Conservation (phyloP, 2,329 filamentous ascomycete genomes). For the Neopestalotiopsis sp. region DNA sequence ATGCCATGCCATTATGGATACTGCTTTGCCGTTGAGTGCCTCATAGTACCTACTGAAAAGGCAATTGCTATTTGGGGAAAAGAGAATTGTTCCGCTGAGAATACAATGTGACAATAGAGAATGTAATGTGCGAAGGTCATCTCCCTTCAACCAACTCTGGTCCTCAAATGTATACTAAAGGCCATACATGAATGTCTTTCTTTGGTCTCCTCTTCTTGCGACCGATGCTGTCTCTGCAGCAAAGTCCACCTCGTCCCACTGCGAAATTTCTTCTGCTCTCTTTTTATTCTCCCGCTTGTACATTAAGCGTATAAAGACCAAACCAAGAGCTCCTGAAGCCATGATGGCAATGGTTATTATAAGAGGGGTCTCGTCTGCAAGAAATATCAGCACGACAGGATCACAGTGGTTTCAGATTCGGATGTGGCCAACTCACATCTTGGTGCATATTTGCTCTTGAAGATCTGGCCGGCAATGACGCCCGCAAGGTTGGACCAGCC, state of each 20-base stretch:
- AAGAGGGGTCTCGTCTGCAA: background rate
- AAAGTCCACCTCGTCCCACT: background rate
- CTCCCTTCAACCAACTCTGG: too few relatives aligned
- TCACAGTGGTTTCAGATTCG: background rate
- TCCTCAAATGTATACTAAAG: background rate
- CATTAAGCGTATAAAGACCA: background rate
- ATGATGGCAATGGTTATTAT: conserved; percentile 7
- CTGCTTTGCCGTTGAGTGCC: too few relatives aligned
- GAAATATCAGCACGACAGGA: background rate
- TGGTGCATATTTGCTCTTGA: conserved; percentile 28
- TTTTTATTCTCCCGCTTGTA: conserved; percentile 5
- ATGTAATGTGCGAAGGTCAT: too few relatives aligned
- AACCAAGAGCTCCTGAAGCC: background rate
- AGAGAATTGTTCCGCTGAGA: background rate
- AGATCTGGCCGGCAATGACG: conserved; percentile 30
- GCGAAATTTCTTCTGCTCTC: background rate
- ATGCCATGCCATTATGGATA: too few relatives aligned
- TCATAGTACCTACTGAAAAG: too few relatives aligned
- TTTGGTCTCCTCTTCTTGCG: conserved; percentile 7
- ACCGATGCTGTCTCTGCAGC: background rate
- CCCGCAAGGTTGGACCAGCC: conserved; percentile 47
- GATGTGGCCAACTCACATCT: conserved; percentile 19
- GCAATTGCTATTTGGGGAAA: background rate
- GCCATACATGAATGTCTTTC: conserved; percentile 2
- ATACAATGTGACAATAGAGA: too few relatives aligned